Base-by-base conservation (phyloP, 139 green algal genomes). In the Tetradesmus lagerheimii region DNA sequence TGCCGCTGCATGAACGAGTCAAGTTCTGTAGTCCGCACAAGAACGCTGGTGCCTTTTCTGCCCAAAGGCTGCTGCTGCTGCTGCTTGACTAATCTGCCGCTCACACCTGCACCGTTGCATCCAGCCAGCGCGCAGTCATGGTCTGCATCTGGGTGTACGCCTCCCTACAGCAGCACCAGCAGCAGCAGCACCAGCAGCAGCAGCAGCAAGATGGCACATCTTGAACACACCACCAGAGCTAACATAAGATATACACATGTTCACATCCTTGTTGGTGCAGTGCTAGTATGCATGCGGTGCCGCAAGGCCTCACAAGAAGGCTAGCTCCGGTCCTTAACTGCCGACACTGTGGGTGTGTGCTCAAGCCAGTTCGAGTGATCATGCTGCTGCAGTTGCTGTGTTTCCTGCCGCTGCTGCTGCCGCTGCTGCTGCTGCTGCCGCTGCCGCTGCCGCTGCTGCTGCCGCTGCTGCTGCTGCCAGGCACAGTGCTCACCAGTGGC, bases 81-180 rank as follows among this genome's bases (percentile, higher is more conserved):
- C n/a, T n/a, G n/a, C n/a, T n/a, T n/a, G n/a, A n/a, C n/a, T n/a
- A n/a, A n/a, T n/a, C n/a, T n/a, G n/a, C 43, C 43, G 2, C 43
- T 16, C n/a, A 43, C 80, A 38, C 89, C 89, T 89, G 71, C 27
- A 89, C 66, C 45, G 78, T 82, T 57, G 89, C 89, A 78, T 93
- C 91, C 29, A 81, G 14, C 82, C 83, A 90, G 25, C 77, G 53
- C 12, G 84, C 35, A 16, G 88, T 83, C 88, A 93, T 93, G 47
- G 35, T 71, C 50, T 80, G 71, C 64, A 90, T 62, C 11, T 90
- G 41, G 1, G 74, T 88, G 62, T 87, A 86, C 0, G 79, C 91
- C 71, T 93, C 88, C 88, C 45, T 31, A 43, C 35, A 74, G 67
- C 27, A 71, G 43, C 38, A 66, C 2, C 35, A 83, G 35, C 85